phyloP scores from a whole-genome alignment of 2,329 filamentous ascomycete genomes.

The Paraphoma sp. region DNA sequence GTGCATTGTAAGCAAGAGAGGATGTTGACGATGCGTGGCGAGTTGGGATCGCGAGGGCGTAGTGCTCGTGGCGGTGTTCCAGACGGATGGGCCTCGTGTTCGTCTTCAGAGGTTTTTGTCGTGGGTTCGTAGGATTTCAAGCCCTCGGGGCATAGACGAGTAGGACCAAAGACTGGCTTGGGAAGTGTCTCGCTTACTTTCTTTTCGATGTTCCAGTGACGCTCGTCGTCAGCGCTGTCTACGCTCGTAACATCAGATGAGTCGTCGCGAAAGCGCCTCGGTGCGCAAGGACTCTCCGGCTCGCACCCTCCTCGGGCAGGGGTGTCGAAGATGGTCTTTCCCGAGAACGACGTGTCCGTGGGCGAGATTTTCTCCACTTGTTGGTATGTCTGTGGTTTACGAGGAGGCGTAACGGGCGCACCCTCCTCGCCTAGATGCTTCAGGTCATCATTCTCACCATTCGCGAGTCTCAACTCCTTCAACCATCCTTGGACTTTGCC shows the following conservation, averaged over 20 bases:
- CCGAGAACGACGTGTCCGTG: constrained; percentile 32
- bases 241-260: constrained; percentile 12
- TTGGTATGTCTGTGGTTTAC: not conserved
- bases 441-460: not conserved
- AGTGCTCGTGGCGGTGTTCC: not conserved
- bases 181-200: not conserved
- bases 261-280: constrained; percentile 3
- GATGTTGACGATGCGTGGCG: constrained; percentile 23
- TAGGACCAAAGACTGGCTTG: not conserved
- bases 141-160: not conserved
- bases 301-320: not conserved
- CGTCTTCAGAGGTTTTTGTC: not conserved
- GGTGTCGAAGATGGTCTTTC: constrained; percentile 28
- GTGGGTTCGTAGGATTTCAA: not conserved
- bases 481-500: not conserved
- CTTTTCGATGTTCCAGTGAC: not conserved
- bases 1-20: constrained; percentile 42
- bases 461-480: not conserved
- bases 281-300: not conserved
- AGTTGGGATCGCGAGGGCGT: constrained; percentile 6
- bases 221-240: constrained; percentile 3
- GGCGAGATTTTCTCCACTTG: constrained; percentile 23
- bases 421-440: not conserved
- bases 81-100: not conserved
- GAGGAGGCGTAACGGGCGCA: constrained; percentile 1